Evolutionary conservation across 306 rosid genomes (phyloP).

Genomic region (Rosa chinensis): DNA sequence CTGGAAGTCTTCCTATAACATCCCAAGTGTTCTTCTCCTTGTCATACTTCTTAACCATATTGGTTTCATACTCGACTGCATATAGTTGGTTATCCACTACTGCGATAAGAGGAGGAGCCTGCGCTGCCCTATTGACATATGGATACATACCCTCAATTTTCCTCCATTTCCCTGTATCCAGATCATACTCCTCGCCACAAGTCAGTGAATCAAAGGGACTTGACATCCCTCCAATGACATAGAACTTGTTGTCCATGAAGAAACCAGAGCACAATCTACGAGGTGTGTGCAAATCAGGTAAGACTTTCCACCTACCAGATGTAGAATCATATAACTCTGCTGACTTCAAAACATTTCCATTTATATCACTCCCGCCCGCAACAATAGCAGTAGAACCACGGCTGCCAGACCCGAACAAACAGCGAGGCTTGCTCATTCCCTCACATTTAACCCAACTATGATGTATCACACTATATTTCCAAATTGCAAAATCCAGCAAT

Average conservation of each 20-base stretch:
- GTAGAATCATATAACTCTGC: constrained; percentile 76
- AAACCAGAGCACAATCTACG: constrained; percentile 93
- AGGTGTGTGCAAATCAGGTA: constrained; percentile 74
- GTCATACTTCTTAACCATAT: constrained; percentile 86
- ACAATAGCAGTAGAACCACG: constrained; percentile 79
- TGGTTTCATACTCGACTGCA: constrained; percentile 76
- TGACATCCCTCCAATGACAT: constrained; percentile 93
- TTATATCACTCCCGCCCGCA: constrained; percentile 85
- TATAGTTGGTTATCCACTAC: constrained; percentile 83
- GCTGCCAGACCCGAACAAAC: constrained; percentile 87
- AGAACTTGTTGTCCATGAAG: constrained; percentile 83
- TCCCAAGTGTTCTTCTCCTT: constrained; percentile 72
- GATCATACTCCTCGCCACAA: constrained; percentile 92
- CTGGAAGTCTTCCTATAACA: constrained; percentile 88
- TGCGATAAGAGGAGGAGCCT: constrained; percentile 97
- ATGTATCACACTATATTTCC: constrained; percentile 66
- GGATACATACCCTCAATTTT: constrained; percentile 87
- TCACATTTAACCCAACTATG: constrained; percentile 74
- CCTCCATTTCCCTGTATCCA: constrained; percentile 67
- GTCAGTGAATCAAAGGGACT: constrained; percentile 68
- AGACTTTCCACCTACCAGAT: constrained; percentile 66
- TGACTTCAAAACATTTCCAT: constrained; percentile 67
- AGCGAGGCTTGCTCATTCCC: constrained; percentile 84
- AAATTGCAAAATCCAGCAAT: constrained; percentile 77
- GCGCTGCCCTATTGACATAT: constrained; percentile 65